A percentile compares a stretch with the other conserved stretches of the same genome.
phyloP scores from a whole-genome alignment of 2,329 filamentous ascomycete species.

The Colletotrichum aenigma region DNA sequence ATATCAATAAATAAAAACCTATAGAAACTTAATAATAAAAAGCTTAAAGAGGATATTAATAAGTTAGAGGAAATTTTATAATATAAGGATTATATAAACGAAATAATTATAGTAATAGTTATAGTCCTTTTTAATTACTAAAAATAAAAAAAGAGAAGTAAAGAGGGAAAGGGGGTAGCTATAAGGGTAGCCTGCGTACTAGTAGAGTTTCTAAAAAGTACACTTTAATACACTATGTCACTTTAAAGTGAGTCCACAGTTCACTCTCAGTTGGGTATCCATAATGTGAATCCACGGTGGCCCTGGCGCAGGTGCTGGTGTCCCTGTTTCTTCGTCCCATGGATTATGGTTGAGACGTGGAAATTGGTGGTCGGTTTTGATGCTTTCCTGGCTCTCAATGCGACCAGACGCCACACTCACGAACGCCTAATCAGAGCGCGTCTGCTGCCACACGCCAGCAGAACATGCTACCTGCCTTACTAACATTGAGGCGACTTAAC shows the following conservation, averaged over 20 bases:
- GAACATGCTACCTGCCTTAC: background rate
- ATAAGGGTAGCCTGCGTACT: no score
- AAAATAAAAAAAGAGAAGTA: no score
- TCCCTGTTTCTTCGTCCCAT: background rate
- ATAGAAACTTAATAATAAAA: no score
- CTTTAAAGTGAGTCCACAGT: background rate
- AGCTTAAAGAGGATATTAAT: no score
- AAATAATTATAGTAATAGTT: no score
- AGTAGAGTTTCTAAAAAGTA: no score
- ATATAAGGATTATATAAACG: no score
- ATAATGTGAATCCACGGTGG: background rate
- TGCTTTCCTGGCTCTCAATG: background rate
- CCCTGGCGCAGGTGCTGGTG: background rate
- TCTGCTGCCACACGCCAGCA: background rate
- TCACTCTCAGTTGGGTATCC: background rate
- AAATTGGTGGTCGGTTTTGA: constrained; percentile 2
- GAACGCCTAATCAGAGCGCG: background rate
- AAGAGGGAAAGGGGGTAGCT: no score
- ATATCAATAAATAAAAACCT: no score
- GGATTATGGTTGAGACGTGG: constrained; percentile 14
- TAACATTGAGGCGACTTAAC: background rate
- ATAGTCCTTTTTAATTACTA: no score
- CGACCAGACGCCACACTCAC: background rate
- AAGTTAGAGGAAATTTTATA: no score
- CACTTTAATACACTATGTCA: no score